A percentile compares a stretch with the other conserved stretches of the same genome.
Evolutionary conservation across 129 eudicot species (phyloP).

Genomic region (Helianthus annuus): HanXRQr2.0-SUNRISE NC_035444.2:64603665-64604164

Average conservation of each 20-base stretch:
- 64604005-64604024: slow-evolving; percentile 57
- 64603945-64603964: slow-evolving; percentile 40
- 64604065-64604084: not conserved
- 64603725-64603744: slow-evolving; percentile 76
- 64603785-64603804: slow-evolving; percentile 83
- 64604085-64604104: too few species aligned
- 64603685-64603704: slow-evolving; percentile 60
- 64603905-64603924: slow-evolving; percentile 48
- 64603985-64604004: slow-evolving; percentile 53
- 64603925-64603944: slow-evolving; percentile 47
- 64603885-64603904: slow-evolving; percentile 53
- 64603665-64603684: slow-evolving; percentile 65
- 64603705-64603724: slow-evolving; percentile 51
- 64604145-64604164: too few species aligned
- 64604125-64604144: too few species aligned
- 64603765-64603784: slow-evolving; percentile 63
- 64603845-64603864: slow-evolving; percentile 64
- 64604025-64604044: slow-evolving; percentile 63
- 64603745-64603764: slow-evolving; percentile 81
- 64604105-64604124: too few species aligned
- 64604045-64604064: not conserved
- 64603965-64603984: slow-evolving; percentile 56
- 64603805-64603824: slow-evolving; percentile 50
- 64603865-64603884: slow-evolving; percentile 53
- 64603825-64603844: slow-evolving; percentile 51